Conservation (phyloP, 768 basidiomycete species). For the Leccinum incarnatum region DNA sequence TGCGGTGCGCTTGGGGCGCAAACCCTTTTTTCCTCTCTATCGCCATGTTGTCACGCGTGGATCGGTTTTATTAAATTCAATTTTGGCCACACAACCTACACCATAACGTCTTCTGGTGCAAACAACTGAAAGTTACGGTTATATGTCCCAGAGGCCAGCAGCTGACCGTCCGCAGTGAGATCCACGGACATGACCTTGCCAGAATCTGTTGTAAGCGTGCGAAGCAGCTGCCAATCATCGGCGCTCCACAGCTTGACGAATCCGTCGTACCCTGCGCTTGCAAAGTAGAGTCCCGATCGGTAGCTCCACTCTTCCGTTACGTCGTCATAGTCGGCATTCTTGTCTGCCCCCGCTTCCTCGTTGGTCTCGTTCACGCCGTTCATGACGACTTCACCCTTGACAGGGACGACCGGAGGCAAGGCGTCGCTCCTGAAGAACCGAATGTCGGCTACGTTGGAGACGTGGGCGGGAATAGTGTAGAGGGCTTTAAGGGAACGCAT, state of each 20-base stretch:
- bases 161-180: slow-evolving; percentile 74
- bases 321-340: slow-evolving; percentile 24
- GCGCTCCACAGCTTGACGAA: slow-evolving; percentile 96
- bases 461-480: slow-evolving; percentile 95
- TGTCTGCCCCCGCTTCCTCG: slow-evolving; percentile 30
- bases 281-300: slow-evolving; percentile 88
- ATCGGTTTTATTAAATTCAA: slow-evolving; percentile 25
- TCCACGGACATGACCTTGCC: slow-evolving; percentile 99
- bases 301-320: slow-evolving; percentile 68
- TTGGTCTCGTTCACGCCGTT: slow-evolving; percentile 38
- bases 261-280: slow-evolving; percentile 92
- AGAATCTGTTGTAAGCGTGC: slow-evolving; percentile 86
- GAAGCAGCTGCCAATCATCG: slow-evolving; percentile 94
- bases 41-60: slow-evolving; percentile 33
- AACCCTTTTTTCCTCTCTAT: slow-evolving; percentile 13
- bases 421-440: slow-evolving; percentile 84
- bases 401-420: slow-evolving; percentile 39
- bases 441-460: slow-evolving; percentile 91
- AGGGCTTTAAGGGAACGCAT: slow-evolving; percentile 89
- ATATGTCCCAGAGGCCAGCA: slow-evolving; percentile 88
- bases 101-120: slow-evolving; percentile 63
- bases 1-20: slow-evolving; percentile 1
- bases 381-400: slow-evolving; percentile 50
- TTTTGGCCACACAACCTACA: slow-evolving; percentile 21
- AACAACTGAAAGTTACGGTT: slow-evolving; percentile 95